Evolutionary conservation across 2,329 filamentous ascomycete species (phyloP).

Genomic region (Saccharata proteae): DNA sequence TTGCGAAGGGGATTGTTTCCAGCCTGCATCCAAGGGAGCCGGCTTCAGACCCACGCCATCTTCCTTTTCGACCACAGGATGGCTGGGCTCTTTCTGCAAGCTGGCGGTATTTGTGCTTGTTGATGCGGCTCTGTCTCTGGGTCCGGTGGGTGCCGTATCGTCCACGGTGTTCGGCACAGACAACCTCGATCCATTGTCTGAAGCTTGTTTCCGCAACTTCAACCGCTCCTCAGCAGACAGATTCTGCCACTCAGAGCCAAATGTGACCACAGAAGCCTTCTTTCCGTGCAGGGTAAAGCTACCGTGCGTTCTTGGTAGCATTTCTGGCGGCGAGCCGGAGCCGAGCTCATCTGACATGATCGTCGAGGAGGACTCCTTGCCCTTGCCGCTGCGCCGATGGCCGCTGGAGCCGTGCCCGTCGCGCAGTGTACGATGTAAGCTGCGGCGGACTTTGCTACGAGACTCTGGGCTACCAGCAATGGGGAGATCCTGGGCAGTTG

Average conservation of each 20-base stretch:
- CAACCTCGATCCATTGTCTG: conserved; percentile 2
- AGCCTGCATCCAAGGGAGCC: conserved; percentile 1
- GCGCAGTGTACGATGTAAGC: conserved; percentile 77
- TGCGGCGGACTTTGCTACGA: conserved; percentile 63
- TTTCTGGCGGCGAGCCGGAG: conserved; percentile 38
- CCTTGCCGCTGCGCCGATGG: conserved; percentile 60
- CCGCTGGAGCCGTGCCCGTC: conserved; percentile 55
- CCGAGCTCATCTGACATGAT: conserved; percentile 23
- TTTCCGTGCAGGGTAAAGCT: conserved; percentile 97
- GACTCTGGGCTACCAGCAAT: conserved; percentile 36
- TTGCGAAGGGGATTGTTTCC: conserved; percentile 1
- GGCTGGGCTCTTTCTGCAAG: too few species aligned
- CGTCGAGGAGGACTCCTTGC: conserved; percentile 58
- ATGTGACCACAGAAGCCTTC: conserved; percentile 94
- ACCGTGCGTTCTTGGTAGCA: conserved; percentile 64
- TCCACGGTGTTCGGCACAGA: neutral
- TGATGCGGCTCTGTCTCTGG: conserved; percentile 4
- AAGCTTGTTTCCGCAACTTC: conserved; percentile 18
- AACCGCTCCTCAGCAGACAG: conserved; percentile 26
- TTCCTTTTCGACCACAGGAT: conserved; percentile 5
- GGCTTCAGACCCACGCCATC: conserved; percentile 4
- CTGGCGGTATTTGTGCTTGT: conserved; percentile 3
- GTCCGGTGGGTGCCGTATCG: conserved; percentile 1
- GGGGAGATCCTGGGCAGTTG: conserved; percentile 9
- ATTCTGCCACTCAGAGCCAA: conserved; percentile 78